Conservation (phyloP, 2,329 filamentous ascomycete species). For the Madurella fahalii region DNA sequence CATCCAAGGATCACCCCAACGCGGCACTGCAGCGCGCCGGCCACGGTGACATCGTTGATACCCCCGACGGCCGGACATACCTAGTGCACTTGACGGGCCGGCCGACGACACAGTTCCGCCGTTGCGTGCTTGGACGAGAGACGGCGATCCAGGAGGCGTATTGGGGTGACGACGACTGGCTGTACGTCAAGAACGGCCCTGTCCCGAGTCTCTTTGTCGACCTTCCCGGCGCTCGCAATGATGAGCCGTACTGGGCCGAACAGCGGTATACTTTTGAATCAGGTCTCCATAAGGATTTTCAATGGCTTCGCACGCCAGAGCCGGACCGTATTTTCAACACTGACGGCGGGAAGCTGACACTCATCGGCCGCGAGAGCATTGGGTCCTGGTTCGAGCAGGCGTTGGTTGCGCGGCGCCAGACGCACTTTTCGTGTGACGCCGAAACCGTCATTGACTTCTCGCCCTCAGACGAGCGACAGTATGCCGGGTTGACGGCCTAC, state of each 20-base stretch:
- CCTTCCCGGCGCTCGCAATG: conserved; percentile 45
- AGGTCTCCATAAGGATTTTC: conserved; percentile 49
- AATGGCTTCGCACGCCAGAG: conserved; percentile 55
- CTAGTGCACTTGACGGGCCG: conserved; percentile 51
- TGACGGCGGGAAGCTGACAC: conserved; percentile 38
- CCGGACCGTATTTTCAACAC: conserved; percentile 48
- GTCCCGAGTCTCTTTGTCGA: conserved; percentile 52
- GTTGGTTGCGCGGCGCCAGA: conserved; percentile 51
- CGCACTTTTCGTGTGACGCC: conserved; percentile 58
- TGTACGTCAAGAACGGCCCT: conserved; percentile 57
- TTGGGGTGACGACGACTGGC: conserved; percentile 58
- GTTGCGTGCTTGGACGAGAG: conserved; percentile 53
- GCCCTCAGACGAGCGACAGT: conserved; percentile 56
- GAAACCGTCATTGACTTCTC: conserved; percentile 52
- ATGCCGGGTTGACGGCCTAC: conserved; percentile 58
- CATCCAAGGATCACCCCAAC: conserved; percentile 46
- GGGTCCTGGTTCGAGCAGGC: conserved; percentile 59
- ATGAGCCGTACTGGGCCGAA: conserved; percentile 47
- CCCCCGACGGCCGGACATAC: conserved; percentile 49
- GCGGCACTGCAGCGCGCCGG: conserved; percentile 50
- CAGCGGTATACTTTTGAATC: conserved; percentile 44
- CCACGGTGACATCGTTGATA: conserved; percentile 53
- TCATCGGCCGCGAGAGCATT: conserved; percentile 49
- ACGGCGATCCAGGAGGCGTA: conserved; percentile 56
- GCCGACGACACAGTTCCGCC: conserved; percentile 47